Evolutionary conservation across 2,329 filamentous ascomycete genomes (phyloP).

Genomic region (Xylariaceae sp.): DNA sequence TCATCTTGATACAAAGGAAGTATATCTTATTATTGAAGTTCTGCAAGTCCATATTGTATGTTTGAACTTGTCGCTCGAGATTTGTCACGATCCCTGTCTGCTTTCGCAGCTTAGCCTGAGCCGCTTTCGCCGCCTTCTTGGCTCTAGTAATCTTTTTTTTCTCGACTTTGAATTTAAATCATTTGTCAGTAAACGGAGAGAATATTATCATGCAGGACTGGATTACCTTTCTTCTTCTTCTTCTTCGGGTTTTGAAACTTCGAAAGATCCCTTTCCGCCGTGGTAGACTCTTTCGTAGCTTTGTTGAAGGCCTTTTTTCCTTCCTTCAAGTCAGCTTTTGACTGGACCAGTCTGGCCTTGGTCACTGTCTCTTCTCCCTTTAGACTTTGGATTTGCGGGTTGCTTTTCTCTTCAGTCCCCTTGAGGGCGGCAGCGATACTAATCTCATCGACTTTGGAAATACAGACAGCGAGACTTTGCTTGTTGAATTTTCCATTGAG

Average conservation of each 20-base stretch:
- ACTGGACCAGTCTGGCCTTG: not conserved
- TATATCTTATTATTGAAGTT: not conserved
- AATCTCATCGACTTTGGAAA: conserved; percentile 31
- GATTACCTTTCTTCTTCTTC: too few species aligned
- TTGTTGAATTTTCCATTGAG: conserved; percentile 26
- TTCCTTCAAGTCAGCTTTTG: not conserved
- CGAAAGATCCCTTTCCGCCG: not conserved
- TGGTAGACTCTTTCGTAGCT: not conserved
- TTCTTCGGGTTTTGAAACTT: too few species aligned
- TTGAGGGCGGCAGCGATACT: conserved; percentile 11
- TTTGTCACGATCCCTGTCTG: too few species aligned
- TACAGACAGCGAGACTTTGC: conserved; percentile 22
- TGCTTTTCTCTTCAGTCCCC: conserved; percentile 5
- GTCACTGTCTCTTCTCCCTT: not conserved
- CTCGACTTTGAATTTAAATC: too few species aligned
- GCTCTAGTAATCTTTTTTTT: too few species aligned
- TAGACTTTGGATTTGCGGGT: conserved; percentile 1
- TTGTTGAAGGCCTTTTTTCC: not conserved
- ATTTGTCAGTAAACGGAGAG: too few species aligned
- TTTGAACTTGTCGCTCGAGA: not conserved
- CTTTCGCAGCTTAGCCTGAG: too few species aligned
- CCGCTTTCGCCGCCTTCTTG: too few species aligned
- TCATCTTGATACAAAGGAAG: conserved; percentile 2
- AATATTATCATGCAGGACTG: too few species aligned
- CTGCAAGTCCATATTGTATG: not conserved